Conservation (phyloP, 257 asterid genomes). For the Verbena officinalis region DNA sequence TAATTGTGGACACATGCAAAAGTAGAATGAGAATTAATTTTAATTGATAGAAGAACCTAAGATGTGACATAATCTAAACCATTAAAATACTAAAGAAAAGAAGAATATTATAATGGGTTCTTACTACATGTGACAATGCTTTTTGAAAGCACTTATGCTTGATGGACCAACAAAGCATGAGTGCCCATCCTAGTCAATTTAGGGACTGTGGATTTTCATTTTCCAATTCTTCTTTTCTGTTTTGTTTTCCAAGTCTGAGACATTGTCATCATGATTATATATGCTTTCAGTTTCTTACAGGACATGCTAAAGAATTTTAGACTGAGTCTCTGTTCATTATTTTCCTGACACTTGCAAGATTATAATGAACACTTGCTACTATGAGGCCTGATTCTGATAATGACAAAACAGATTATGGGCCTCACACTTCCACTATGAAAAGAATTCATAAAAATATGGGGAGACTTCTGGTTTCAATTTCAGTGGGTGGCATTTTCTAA, state of each 20-base stretch:
- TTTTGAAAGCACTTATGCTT: too few species aligned
- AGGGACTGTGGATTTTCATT: background rate
- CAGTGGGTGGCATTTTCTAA: too few species aligned
- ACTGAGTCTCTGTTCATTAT: background rate
- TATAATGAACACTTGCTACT: background rate
- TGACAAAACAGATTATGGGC: background rate
- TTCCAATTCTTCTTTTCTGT: background rate
- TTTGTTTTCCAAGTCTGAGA: background rate
- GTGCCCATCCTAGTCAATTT: slow-evolving; percentile 5
- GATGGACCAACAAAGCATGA: slow-evolving; percentile 21
- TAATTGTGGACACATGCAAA: background rate
- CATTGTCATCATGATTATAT: background rate
- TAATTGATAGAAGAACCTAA: background rate
- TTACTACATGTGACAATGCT: too few species aligned
- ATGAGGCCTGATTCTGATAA: background rate
- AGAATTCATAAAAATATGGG: background rate
- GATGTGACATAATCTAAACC: too few species aligned
- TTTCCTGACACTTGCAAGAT: background rate
- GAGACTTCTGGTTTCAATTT: too few species aligned
- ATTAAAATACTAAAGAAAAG: too few species aligned
- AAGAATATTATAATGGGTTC: too few species aligned
- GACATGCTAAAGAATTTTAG: background rate
- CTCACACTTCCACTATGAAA: background rate
- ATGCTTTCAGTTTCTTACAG: background rate
- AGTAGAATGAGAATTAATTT: background rate